Evolutionary conservation across 306 rosid genomes (phyloP).

Genomic region (Malus fusca): DNA sequence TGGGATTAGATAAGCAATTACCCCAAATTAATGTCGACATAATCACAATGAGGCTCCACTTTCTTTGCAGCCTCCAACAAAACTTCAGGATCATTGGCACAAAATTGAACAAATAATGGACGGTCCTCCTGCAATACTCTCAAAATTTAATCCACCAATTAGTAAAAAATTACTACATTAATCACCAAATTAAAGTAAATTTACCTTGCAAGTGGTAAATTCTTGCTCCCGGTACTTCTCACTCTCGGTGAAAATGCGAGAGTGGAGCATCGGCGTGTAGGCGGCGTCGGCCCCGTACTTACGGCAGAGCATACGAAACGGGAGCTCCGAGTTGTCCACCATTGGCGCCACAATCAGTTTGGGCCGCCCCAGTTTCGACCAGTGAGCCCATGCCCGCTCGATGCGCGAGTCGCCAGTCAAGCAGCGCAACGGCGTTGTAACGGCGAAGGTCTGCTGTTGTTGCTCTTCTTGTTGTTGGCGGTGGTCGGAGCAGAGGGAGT

Average conservation of each 20-base stretch:
- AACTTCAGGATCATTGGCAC: constrained; percentile 79
- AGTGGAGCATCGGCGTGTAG: constrained; percentile 56
- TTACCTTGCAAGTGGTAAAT: constrained; percentile 79
- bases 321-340: constrained; percentile 95
- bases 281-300: constrained; percentile 76
- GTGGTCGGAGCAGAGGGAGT: constrained; percentile 31
- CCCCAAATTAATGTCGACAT: constrained; percentile 96
- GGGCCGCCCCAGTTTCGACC: constrained; percentile 81
- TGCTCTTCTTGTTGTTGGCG: constrained; percentile 1
- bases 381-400: constrained; percentile 83
- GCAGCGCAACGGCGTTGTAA: constrained; percentile 13
- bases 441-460: not conserved
- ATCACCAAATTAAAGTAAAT: not conserved
- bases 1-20: constrained; percentile 15
- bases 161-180: not conserved
- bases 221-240: constrained; percentile 77
- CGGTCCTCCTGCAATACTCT: constrained; percentile 53
- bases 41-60: constrained; percentile 80
- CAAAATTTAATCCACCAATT: not conserved
- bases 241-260: constrained; percentile 53
- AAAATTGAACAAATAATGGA: constrained; percentile 88
- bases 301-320: constrained; percentile 83
- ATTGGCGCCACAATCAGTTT: constrained; percentile 83
- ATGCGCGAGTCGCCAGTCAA: constrained; percentile 42
- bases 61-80: constrained; percentile 74